Evolutionary conservation across 2,329 filamentous ascomycete genomes (phyloP), one percentile per base, ranked within the genome.

Genomic region (Trichoderma pleuroti): DNA sequence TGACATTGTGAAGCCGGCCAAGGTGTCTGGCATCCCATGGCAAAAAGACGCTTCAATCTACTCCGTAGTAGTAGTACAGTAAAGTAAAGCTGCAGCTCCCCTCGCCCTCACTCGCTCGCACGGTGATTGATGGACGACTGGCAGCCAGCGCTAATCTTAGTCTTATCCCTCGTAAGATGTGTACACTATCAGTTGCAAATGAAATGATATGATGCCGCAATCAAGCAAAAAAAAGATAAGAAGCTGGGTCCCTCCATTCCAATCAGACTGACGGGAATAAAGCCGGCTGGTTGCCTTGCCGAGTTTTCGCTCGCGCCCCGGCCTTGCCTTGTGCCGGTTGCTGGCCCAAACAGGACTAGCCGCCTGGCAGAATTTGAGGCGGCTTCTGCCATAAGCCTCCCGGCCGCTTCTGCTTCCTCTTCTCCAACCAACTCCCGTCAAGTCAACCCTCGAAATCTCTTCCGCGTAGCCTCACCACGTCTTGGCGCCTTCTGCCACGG

Each of bases 331-430:
- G n/a, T 24, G 21, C 65, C 18, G n/a, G 14, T n/a, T 60, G 36
- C 32, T 39, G 57, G 11, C 69, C 69, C 21, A 46, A 71, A 56
- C 9, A 46, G 57, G 69, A 36, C 63, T 71, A 71, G 69, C 56
- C 32, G 9, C 24, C 36, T 65, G 59, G 42, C 63, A 67, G 63
- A 67, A 59, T 71, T 67, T 71, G 56, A 67, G 59, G 69, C 69
- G 56, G 56, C 65, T 68, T 59, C 65, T 68, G 69, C 63, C 54
- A 36, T 49, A 56, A 70, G 36, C 70, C 46, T 46, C 34, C 65
- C 57, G 56, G 69, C 63, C 9, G 68, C 64, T 63, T 63, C 42
- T 67, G 21, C 63, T 32, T 66, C 42, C 60, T 64, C 59, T 69
- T 60, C 46, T 71, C 26, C 69, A 67, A 67, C 69, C 60, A 65